phyloP scores from a whole-genome alignment of 202 grass and related monocot genomes.

The Schoenoplectus triqueter region DNA sequence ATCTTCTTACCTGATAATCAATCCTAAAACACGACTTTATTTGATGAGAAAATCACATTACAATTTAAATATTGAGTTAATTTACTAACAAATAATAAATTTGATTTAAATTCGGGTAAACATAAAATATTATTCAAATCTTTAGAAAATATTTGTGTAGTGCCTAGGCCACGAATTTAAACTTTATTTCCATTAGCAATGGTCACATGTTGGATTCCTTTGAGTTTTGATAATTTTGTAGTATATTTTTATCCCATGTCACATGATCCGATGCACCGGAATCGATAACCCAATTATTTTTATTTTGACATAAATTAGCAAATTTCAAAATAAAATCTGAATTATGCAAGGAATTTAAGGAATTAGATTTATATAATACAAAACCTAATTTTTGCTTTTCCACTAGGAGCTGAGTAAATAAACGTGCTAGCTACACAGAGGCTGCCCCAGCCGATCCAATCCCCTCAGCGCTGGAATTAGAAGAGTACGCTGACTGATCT shows the following conservation, averaged over 20 bases:
- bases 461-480: no score
- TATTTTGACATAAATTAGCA: neutral
- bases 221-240: neutral
- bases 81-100: no score
- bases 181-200: conserved; percentile 21
- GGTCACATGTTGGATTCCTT: conserved; percentile 4
- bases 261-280: conserved; percentile 1
- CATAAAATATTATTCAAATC: neutral
- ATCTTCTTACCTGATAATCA: neutral
- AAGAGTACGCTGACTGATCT: no score
- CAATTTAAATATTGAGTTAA: no score
- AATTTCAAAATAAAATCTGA: no score
- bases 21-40: neutral
- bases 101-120: neutral
- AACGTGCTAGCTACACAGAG: no score
- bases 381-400: no score
- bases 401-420: no score
- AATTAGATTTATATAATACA: no score
- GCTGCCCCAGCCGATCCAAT: no score
- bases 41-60: neutral
- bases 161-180: neutral
- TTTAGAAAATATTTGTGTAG: neutral
- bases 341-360: no score
- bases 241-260: conserved; percentile 6
- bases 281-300: neutral